phyloP scores from a whole-genome alignment of 2,329 filamentous ascomycete species.

The Claviceps africana region DNA sequence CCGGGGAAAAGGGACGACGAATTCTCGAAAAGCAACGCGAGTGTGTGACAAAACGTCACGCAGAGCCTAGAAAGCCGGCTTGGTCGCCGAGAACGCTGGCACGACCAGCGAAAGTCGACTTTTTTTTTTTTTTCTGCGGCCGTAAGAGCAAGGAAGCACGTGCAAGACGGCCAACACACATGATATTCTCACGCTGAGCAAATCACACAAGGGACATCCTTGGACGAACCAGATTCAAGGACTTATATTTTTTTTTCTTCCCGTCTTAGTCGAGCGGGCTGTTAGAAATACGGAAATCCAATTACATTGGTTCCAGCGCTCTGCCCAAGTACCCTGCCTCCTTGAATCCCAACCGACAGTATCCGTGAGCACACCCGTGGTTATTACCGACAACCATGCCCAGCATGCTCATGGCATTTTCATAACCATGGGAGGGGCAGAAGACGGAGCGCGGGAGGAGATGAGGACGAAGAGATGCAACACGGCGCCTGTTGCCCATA shows the following conservation, averaged over 20 bases:
- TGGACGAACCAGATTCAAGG: background rate
- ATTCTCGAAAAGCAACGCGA: background rate
- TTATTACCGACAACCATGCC: too few relatives aligned
- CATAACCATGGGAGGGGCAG: background rate
- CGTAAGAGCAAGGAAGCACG: background rate
- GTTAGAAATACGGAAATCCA: too few relatives aligned
- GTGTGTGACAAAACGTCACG: too few relatives aligned
- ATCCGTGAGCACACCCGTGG: background rate
- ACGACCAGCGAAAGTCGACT: background rate
- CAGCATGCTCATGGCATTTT: background rate
- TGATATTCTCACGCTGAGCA: background rate
- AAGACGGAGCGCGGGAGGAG: background rate
- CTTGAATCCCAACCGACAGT: background rate
- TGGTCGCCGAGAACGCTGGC: background rate
- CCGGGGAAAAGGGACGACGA: background rate
- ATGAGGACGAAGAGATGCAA: background rate
- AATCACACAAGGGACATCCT: background rate
- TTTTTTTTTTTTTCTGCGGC: too few relatives aligned
- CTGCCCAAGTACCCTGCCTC: too few relatives aligned
- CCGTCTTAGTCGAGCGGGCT: background rate
- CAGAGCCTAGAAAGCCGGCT: background rate
- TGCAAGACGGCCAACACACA: background rate
- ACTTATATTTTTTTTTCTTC: constrained; percentile 1
- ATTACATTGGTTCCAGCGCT: too few relatives aligned
- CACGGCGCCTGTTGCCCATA: background rate